Base-by-base conservation (phyloP, 345 rosid species). In the Chamaenerion angustifolium region DNA sequence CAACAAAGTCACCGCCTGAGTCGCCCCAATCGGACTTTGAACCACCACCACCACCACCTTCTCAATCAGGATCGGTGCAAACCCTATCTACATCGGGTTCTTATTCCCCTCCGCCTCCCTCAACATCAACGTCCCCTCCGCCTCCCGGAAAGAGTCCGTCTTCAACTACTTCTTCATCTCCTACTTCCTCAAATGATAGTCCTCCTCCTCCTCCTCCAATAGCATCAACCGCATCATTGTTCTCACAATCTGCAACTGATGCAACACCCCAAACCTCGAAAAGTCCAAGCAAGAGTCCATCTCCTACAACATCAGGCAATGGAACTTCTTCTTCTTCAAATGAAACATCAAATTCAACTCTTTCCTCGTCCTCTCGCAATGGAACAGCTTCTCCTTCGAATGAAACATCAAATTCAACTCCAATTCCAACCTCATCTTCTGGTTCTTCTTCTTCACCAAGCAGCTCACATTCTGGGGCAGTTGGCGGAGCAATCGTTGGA, bases 401-500 rank as follows among this genome's bases (percentile, higher is more conserved):
- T 50, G 13, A 14, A 25, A 17, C 16, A 25, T 49, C 57, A 4
- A 37, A 15, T 19, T 42, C 47, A 54, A 27, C 72, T 10, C 47
- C 77, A 12, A 45, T 58, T 46, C 21, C 48, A 12, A 12, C 46
- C 35, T 46, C 19, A 13, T 62, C 75, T 1, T 31, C 37, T 5
- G 7, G 8, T 31, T 8, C 37, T 31, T 31, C 37, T 31, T 1
- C 37, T 2, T 31, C 37, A 3, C 37, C 37, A 31, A 31, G 10
- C 37, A 15, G 57, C 46, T 9, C 70, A 43, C 10, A 58, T 14
- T 7, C 67, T 18, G 27, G 75, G 17, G 44, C 45, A 51, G 42
- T 37, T 25, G 18, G 43, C 14, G n/a, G 12, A 31, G 23, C 45
- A 8, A 64, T 58, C 44, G 60, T 60, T 1, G 85, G 75, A 45